phyloP scores from a whole-genome alignment of 2,329 filamentous ascomycete genomes.

The Clarireedia homoeocarpa region DNA sequence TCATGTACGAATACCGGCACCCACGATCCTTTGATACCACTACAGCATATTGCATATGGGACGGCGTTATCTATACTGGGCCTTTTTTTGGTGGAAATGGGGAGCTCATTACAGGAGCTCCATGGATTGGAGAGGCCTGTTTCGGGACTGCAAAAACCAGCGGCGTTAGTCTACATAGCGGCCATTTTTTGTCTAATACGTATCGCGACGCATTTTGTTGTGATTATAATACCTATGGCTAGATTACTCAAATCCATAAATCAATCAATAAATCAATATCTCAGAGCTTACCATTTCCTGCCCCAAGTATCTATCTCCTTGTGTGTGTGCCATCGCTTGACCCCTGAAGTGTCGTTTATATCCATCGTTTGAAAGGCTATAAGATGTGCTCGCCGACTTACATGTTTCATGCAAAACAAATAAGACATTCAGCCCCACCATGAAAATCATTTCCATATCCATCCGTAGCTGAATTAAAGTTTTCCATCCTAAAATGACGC shows the following conservation, averaged over 20 bases:
- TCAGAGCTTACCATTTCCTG: background rate
- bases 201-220: background rate
- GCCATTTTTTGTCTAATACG: slow-evolving; percentile 1
- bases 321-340: too few relatives aligned
- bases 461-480: background rate
- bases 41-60: slow-evolving; percentile 23
- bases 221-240: background rate
- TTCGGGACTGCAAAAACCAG: slow-evolving; percentile 5
- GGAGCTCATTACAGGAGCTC: background rate
- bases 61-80: slow-evolving; percentile 17
- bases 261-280: background rate
- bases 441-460: background rate
- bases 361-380: background rate
- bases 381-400: background rate
- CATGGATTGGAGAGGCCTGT: slow-evolving; percentile 3
- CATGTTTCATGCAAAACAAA: background rate
- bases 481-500: background rate
- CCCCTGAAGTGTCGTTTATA: too few relatives aligned
- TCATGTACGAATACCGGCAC: slow-evolving; percentile 28
- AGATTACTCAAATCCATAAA: background rate
- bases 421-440: too few relatives aligned
- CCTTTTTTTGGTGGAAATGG: background rate
- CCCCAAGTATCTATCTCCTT: too few relatives aligned
- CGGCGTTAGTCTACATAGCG: slow-evolving; percentile 11
- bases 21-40: slow-evolving; percentile 20